A percentile compares a stretch with the other conserved stretches of the same genome.
Conservation (phyloP, 169 alveolate genomes). For the Eimeria necatrix region DNA sequence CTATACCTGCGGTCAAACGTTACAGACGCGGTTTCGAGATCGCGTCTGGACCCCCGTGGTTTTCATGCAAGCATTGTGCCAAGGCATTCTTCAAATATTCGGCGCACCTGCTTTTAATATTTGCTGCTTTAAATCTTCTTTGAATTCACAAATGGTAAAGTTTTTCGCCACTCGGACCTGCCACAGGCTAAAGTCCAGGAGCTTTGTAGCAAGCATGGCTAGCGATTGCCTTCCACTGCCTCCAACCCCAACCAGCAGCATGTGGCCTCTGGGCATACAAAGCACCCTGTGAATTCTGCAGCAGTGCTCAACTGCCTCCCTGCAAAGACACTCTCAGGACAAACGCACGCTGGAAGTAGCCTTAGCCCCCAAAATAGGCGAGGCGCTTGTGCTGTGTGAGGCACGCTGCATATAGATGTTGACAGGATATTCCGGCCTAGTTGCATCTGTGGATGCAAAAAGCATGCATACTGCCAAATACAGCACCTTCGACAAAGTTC, state of each 20-base stretch:
- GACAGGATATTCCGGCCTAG: too few relatives aligned
- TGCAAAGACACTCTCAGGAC: not conserved
- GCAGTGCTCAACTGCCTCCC: slow-evolving; percentile 95
- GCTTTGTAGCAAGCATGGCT: slow-evolving; percentile 96
- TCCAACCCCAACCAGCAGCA: slow-evolving; percentile 97
- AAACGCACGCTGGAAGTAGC: not conserved
- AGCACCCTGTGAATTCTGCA: slow-evolving; percentile 96
- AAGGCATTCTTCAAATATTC: not conserved
- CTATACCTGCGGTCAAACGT: slow-evolving; percentile 35
- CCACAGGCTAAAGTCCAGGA: slow-evolving; percentile 92
- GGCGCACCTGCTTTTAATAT: slow-evolving; percentile 94
- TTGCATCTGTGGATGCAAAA: too few relatives aligned
- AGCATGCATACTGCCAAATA: not conserved
- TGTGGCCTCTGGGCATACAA: slow-evolving; percentile 96
- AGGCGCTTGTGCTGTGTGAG: not conserved
- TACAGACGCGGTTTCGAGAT: not conserved
- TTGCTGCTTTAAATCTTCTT: slow-evolving; percentile 94
- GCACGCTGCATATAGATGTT: too few relatives aligned
- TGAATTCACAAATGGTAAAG: slow-evolving; percentile 94
- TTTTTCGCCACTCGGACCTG: slow-evolving; percentile 94
- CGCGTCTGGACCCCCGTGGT: not conserved
- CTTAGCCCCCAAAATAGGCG: not conserved
- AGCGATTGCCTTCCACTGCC: slow-evolving; percentile 98
- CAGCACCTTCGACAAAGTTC: slow-evolving; percentile 77
- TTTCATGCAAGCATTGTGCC: not conserved